Conservation (phyloP, 1,284 basidiomycete genomes). For the Malassezia sp. region DNA sequence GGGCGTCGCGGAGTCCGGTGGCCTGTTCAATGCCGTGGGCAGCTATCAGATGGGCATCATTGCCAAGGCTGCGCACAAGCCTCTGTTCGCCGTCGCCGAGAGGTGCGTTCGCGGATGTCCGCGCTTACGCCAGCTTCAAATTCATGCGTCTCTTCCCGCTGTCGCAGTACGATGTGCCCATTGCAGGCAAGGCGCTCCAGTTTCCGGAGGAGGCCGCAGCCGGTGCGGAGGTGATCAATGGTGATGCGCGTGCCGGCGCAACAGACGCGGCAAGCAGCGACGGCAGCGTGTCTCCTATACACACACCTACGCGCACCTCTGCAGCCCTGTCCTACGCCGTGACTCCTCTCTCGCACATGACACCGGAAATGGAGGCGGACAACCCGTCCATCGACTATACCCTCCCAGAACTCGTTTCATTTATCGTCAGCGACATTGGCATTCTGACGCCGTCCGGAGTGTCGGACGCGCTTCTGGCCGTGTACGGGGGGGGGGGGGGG, state of each 20-base stretch:
- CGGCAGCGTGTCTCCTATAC: too few species aligned
- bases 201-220: constrained; percentile 19
- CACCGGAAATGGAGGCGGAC: constrained; percentile 25
- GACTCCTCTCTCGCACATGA: too few species aligned
- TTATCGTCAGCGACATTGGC: constrained; percentile 82
- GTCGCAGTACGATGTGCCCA: constrained; percentile 86
- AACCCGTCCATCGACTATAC: constrained; percentile 44
- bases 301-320: too few species aligned
- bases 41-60: constrained; percentile 94
- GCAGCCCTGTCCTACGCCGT: too few species aligned
- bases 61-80: constrained; percentile 84
- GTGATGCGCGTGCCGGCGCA: neutral
- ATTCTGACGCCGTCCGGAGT: constrained; percentile 82
- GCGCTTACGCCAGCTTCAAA: constrained; percentile 61
- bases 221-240: neutral
- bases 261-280: neutral
- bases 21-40: constrained; percentile 58
- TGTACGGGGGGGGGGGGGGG: constrained; percentile 59
- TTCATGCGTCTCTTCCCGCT: constrained; percentile 92
- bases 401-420: constrained; percentile 66
- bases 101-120: constrained; percentile 18
- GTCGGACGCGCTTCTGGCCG: constrained; percentile 76
- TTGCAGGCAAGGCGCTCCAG: constrained; percentile 15
- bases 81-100: constrained; percentile 91
- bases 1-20: constrained; percentile 81